Base-by-base conservation (phyloP, 176 grass and related monocot species). In the Bothriochloa decipiens region DNA sequence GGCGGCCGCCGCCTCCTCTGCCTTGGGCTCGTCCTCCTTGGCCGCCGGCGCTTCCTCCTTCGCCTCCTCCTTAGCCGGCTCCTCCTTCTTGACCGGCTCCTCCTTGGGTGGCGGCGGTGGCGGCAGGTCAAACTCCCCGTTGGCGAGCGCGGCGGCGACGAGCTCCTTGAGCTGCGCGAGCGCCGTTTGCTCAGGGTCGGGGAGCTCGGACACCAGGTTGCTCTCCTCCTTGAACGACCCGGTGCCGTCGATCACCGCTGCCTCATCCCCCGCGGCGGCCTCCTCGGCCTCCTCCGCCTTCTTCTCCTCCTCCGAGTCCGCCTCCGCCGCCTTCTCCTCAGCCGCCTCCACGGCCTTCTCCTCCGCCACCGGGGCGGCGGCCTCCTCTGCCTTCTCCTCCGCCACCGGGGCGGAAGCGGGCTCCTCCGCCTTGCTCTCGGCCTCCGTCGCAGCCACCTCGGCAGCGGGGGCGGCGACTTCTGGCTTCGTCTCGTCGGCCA, bases 131-230 rank as follows among this genome's bases (percentile, higher is more conserved):
- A 94, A 91, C 81, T 94, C 92, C 12, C 85, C 82, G 89, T 25
- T 75, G 32, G 83, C 83, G 77, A 94, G 89, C 29, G 92, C 92
- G 14, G 83, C 61, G 18, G 84, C 86, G 60, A 94, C 84, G 40
- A 91, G 92, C 27, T 86, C 72, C 86, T 91, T 91, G 84, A 94
- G 81, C 87, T 94, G 80, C 23, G 82, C 84, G 26, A 94, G 89
- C 52, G 89, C 92, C 72, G 77, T 94, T 16, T 7, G 87, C 68
- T 94, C 84, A 7, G 77, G 87, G 81, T 91, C 89, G 8, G 82
- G 77, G 50, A 94, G 87, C 11, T 89, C 89, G 33, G 89, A 70
- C 6, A 87, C 89, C 17, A 84, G 67, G 73, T 89, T 94, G 53
- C 86, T 91, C 89, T 94, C 89, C 81, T 91, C 89, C 86, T 77